Evolutionary conservation across 1,284 basidiomycete genomes (phyloP), one percentile per base, ranked within the genome.

Genomic region (Tremellales sp.): DNA sequence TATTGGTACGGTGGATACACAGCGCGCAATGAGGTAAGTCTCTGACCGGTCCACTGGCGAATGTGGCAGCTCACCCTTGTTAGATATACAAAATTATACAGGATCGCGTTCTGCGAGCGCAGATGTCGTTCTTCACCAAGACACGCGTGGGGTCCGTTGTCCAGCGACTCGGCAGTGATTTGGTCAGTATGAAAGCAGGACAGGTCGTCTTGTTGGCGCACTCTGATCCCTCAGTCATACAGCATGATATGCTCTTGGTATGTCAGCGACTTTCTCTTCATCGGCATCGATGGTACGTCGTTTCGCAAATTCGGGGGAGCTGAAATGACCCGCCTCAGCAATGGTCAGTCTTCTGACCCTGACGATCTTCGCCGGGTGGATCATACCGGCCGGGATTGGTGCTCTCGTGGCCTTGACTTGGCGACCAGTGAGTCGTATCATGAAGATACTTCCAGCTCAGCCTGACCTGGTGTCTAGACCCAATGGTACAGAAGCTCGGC

Each of bases 121-220:
- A 60, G 35, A 61, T 64, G 62, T 12, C 33, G 2, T 68, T 68
- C 52, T 68, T 63, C 51, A 53, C 64, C 5, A 56, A 57, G 46
- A 68, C 62, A 3, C 31, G 60, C 37, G 62, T 59, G 1, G 65
- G 65, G 7, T 62, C 62, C 2, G 65, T 68, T 43, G 49, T 68
- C 3, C 65, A 68, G 43, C 52, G 65, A 21, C 65, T 68, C 27
- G 61, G 64, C 0, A 44, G 44, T 41, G 64, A 68, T 41, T 47
- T 68, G 31, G 65, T 67, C 12, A 50, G 62, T 47, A n/a, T n/a
- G n/a, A n/a, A n/a, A n/a, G n/a, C n/a, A n/a, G n/a, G n/a, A n/a
- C n/a, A n/a, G n/a, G n/a, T n/a, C n/a, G n/a, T n/a, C n/a, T n/a
- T n/a, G n/a, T n/a, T n/a, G n/a, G n/a, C n/a, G n/a, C n/a, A n/a